These are phyloP conservation scores for Vigna unguiculata DNA, from an alignment of 306 rosid genomes.

Conservation along the genomic window DNA sequence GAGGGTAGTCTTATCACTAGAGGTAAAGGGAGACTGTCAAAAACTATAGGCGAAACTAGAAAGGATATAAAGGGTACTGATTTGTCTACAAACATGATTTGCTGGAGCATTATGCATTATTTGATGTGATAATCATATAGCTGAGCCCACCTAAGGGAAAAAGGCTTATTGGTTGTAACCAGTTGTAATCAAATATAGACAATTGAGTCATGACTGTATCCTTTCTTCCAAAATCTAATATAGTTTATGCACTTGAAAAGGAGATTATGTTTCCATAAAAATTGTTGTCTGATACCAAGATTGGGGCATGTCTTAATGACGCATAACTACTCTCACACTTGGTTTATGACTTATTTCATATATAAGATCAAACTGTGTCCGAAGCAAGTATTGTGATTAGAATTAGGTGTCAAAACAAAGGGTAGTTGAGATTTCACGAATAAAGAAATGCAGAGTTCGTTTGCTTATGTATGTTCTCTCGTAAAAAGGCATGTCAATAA, in stretches of 20 bases:
- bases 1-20: background rate
- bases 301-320: too few relatives aligned
- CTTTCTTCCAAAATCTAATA: constrained; percentile 1
- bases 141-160: background rate
- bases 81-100: background rate
- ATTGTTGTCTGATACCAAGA: background rate
- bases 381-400: too few relatives aligned
- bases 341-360: too few relatives aligned
- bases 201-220: background rate
- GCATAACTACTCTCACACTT: too few relatives aligned
- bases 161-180: background rate
- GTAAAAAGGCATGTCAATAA: too few relatives aligned
- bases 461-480: too few relatives aligned
- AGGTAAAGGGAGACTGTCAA: background rate
- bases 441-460: too few relatives aligned
- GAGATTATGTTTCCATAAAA: background rate
- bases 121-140: background rate
- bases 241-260: constrained; percentile 23
- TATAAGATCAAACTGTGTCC: too few relatives aligned
- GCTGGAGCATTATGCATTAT: background rate
- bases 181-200: constrained; percentile 20
- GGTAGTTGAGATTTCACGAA: too few relatives aligned
- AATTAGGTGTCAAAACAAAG: too few relatives aligned
- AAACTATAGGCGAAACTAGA: background rate
- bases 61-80: background rate